Evolutionary conservation across 345 rosid species (phyloP).

Genomic region (Euphorbia lathyris): DNA sequence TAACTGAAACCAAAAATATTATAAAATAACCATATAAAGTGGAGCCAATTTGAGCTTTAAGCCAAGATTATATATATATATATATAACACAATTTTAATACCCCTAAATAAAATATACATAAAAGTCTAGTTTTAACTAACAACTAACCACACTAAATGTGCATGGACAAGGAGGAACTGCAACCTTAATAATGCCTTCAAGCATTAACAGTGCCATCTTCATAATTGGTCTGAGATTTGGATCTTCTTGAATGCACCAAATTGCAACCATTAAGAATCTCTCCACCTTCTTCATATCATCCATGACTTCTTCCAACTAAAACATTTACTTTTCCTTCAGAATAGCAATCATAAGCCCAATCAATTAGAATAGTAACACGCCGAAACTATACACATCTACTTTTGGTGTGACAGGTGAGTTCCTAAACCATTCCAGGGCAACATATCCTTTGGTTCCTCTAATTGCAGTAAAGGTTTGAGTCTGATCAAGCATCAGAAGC

Average conservation of each 20-base stretch:
- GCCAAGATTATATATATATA: not conserved
- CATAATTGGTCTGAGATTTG: conserved; percentile 10
- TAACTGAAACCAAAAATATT: no score
- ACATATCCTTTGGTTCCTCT: conserved; percentile 22
- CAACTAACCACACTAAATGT: not conserved
- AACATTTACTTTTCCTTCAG: not conserved
- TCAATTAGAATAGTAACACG: conserved; percentile 4
- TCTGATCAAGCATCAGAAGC: conserved; percentile 6
- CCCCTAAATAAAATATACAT: no score
- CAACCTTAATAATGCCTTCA: conserved; percentile 6
- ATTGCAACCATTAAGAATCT: conserved; percentile 6
- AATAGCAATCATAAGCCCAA: conserved; percentile 18
- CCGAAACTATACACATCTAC: conserved; percentile 20
- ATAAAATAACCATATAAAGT: no score
- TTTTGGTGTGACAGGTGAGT: not conserved
- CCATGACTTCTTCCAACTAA: not conserved
- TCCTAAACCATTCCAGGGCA: conserved; percentile 19
- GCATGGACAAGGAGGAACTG: conserved; percentile 2
- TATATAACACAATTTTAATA: no score
- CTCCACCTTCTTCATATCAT: not conserved
- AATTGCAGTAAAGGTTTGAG: not conserved
- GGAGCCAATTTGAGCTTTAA: no score
- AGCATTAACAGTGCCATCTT: conserved; percentile 13
- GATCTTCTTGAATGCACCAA: conserved; percentile 25
- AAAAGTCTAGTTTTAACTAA: not conserved